Conservation (phyloP, 2,329 filamentous ascomycete genomes). For the Aureobasidium sp. region DNA sequence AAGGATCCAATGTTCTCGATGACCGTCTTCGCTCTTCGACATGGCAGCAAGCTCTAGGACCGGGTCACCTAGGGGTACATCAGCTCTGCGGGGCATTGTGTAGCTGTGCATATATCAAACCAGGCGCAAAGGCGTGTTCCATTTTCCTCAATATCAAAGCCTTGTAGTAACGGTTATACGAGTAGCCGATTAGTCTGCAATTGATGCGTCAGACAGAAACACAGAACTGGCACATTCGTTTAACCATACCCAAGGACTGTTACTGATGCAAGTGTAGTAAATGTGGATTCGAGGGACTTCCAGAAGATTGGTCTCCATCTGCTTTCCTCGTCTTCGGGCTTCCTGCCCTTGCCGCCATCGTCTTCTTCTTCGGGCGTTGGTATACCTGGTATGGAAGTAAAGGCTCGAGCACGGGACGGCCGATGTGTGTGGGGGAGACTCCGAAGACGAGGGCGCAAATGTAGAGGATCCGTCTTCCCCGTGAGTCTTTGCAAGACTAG, state of each 20-base stretch:
- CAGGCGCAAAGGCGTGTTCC: constrained; percentile 81
- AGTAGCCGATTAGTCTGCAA: constrained; percentile 34
- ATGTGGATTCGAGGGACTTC: constrained; percentile 10
- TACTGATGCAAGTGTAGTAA: constrained; percentile 9
- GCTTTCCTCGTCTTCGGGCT: not conserved
- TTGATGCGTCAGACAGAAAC: not conserved
- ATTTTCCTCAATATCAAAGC: constrained; percentile 87
- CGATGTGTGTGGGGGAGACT: not conserved
- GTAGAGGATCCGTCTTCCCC: not conserved
- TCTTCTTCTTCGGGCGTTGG: constrained; percentile 12
- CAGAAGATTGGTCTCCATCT: constrained; percentile 15
- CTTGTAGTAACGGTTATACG: constrained; percentile 63
- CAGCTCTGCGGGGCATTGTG: not conserved
- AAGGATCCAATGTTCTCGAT: constrained; percentile 39
- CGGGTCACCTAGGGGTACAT: constrained; percentile 53
- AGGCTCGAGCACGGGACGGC: not conserved
- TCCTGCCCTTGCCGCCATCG: constrained; percentile 2
- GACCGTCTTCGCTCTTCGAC: constrained; percentile 23
- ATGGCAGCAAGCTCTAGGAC: constrained; percentile 54
- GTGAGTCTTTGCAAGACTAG: not conserved
- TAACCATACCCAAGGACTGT: constrained; percentile 6
- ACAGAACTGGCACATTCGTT: not conserved
- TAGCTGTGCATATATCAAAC: constrained; percentile 47
- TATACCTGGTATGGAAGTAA: constrained; percentile 10
- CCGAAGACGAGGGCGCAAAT: not conserved